A percentile compares a stretch with the other conserved stretches of the same genome.
phyloP scores from a whole-genome alignment of 495 filamentous ascomycete species.

The Extremus antarcticus region DNA sequence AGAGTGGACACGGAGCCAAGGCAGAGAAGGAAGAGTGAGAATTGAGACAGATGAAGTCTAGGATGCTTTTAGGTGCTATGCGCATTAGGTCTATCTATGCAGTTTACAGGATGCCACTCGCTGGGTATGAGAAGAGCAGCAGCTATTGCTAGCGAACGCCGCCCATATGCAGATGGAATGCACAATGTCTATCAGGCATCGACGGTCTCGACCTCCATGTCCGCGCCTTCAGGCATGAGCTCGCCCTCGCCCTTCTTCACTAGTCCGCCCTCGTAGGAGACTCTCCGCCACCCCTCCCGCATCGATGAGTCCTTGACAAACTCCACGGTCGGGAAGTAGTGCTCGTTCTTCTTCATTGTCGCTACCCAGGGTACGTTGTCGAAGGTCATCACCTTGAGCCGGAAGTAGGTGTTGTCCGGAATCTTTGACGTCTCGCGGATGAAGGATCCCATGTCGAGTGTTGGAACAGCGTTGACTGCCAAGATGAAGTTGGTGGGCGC shows the following conservation, averaged over 20 bases:
- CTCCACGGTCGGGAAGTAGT: conserved; percentile 53
- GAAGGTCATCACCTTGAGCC: conserved; percentile 86
- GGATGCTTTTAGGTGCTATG: neutral
- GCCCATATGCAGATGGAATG: neutral
- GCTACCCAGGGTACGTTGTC: conserved; percentile 96
- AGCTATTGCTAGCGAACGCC: too few species aligned
- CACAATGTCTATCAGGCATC: conserved; percentile 3
- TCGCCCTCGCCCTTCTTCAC: conserved; percentile 18
- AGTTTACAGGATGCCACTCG: too few species aligned
- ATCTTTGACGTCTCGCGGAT: conserved; percentile 70
- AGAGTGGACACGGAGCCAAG: too few species aligned
- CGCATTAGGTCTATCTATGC: neutral
- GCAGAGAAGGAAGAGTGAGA: neutral
- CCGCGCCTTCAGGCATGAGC: conserved; percentile 3
- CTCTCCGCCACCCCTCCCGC: conserved; percentile 20
- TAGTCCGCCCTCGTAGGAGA: conserved; percentile 19
- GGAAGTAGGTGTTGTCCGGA: conserved; percentile 94
- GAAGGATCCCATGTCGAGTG: conserved; percentile 69
- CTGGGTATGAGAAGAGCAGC: too few species aligned
- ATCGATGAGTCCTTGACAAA: conserved; percentile 31
- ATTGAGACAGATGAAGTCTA: neutral
- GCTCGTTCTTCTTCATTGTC: conserved; percentile 99
- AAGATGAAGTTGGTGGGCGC: conserved; percentile 96
- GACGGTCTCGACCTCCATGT: conserved; percentile 1
- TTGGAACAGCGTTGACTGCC: conserved; percentile 79